These are phyloP conservation scores for Xanthoparmelia taractica DNA, from an alignment of 495 filamentous ascomycete genomes.

Conservation along the genomic window DNA sequence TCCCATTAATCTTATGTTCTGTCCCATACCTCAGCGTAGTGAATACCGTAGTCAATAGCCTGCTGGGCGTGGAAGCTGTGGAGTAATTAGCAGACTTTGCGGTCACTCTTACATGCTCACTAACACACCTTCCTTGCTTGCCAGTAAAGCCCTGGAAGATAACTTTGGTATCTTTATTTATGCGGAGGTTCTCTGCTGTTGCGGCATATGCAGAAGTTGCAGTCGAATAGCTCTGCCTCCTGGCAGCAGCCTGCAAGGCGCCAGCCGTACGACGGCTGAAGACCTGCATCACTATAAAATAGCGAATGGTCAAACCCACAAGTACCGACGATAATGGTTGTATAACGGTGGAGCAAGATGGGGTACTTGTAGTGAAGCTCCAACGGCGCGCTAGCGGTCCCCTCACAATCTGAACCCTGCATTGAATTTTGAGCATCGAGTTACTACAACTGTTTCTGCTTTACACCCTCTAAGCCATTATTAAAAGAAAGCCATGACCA, in stretches of 20 bases:
- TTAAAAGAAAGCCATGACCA: conserved; percentile 43
- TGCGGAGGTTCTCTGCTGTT: conserved; percentile 84
- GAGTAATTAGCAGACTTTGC: conserved; percentile 20
- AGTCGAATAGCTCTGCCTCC: conserved; percentile 62
- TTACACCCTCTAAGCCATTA: not conserved
- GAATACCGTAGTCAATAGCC: conserved; percentile 91
- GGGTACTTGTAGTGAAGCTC: conserved; percentile 6
- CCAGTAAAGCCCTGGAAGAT: conserved; percentile 98
- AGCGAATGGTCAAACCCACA: conserved; percentile 11
- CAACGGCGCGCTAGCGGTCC: conserved; percentile 13
- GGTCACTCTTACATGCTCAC: too few relatives aligned
- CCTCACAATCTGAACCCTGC: conserved; percentile 1
- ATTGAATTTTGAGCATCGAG: not conserved
- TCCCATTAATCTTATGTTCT: conserved; percentile 23
- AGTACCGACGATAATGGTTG: not conserved
- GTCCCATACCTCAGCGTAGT: conserved; percentile 17
- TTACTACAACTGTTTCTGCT: not conserved
- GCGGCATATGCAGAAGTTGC: conserved; percentile 62
- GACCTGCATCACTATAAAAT: conserved; percentile 45
- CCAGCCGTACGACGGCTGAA: conserved; percentile 45
- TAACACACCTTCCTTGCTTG: conserved; percentile 92
- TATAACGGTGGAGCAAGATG: conserved; percentile 19
- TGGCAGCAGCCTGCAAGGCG: conserved; percentile 42
- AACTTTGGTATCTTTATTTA: conserved; percentile 86
- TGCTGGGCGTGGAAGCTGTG: conserved; percentile 91